Base-by-base conservation (phyloP, 257 asterid species). In the Asclepias syriaca region DNA sequence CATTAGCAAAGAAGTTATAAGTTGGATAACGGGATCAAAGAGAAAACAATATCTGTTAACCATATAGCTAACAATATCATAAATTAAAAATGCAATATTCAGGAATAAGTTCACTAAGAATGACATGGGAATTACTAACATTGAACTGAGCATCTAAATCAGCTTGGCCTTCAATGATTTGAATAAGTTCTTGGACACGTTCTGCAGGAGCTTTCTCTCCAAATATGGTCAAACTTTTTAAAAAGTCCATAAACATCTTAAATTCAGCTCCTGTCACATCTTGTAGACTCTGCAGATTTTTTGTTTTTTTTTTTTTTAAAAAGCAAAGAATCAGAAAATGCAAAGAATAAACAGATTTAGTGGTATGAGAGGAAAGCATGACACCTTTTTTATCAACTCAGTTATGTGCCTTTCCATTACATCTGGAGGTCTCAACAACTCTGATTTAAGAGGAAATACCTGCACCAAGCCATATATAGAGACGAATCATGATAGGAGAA, bases 181-280 rank as follows among this genome's bases (percentile, higher is more conserved):
- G 95, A 82, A 83, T 86, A 59, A 93, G 93, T 77, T 93, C 98
- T 66, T 93, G 96, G 64, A 88, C 76, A 71, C 95, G 74, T 75
- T 90, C 95, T 55, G 80, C 82, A 68, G 92, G 86, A 80, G 98
- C 96, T 79, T 89, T 88, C 81, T 78, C 83, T 2, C 96, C 97
- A 81, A 93, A 93, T 76, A 93, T 83, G 84, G 79, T 86, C 82
- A 93, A 79, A 79, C 88, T 90, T 78, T 80, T 88, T 56, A 93
- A 81, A 72, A 93, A 93, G 81, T 93, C 97, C 88, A 93, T 89
- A 77, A 90, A 90, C 96, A 90, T 86, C 80, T 93, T 85, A 82
- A 93, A 93, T 79, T 93, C 98, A n/a, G 89, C 86, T 71, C 98
- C 98, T 21, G 96, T 93, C 79, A 93, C 98, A 80, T 93, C 98